Evolutionary conservation across 495 filamentous ascomycete species (phyloP).

Genomic region (Annulohypoxylon moriforme): DNA sequence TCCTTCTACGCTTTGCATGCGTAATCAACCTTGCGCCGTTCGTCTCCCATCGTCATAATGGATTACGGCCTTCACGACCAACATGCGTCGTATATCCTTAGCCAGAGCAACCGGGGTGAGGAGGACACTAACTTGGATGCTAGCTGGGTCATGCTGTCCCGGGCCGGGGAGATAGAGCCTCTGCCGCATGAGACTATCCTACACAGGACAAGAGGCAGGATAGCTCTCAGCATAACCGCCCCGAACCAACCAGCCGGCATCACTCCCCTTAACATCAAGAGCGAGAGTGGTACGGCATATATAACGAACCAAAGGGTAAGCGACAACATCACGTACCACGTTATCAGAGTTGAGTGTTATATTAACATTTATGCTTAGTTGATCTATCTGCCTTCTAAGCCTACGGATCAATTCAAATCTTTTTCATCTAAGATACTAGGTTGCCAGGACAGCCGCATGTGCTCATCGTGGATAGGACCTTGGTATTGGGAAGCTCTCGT

Average conservation of each 20-base stretch:
- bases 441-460: conserved; percentile 87
- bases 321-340: neutral
- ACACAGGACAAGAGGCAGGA: conserved; percentile 56
- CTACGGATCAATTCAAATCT: conserved; percentile 77
- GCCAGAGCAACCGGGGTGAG: conserved; percentile 48
- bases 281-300: conserved; percentile 67
- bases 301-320: conserved; percentile 92
- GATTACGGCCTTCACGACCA: conserved; percentile 62
- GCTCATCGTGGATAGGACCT: conserved; percentile 94
- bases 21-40: conserved; percentile 14
- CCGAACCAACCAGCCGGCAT: conserved; percentile 56
- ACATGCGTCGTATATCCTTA: conserved; percentile 53
- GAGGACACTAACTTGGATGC: conserved; percentile 59
- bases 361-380: conserved; percentile 63
- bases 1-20: conserved; percentile 36
- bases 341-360: conserved; percentile 6
- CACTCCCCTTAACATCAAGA: conserved; percentile 60
- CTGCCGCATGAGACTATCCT: conserved; percentile 61
- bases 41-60: conserved; percentile 43
- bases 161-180: conserved; percentile 62
- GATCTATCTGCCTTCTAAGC: conserved; percentile 83
- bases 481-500: conserved; percentile 88
- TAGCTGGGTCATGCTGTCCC: conserved; percentile 65
- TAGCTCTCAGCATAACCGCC: conserved; percentile 58
- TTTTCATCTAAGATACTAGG: conserved; percentile 90